Conservation (phyloP, 2,329 filamentous ascomycete genomes). For the Drechslerella coelobrocha region DNA sequence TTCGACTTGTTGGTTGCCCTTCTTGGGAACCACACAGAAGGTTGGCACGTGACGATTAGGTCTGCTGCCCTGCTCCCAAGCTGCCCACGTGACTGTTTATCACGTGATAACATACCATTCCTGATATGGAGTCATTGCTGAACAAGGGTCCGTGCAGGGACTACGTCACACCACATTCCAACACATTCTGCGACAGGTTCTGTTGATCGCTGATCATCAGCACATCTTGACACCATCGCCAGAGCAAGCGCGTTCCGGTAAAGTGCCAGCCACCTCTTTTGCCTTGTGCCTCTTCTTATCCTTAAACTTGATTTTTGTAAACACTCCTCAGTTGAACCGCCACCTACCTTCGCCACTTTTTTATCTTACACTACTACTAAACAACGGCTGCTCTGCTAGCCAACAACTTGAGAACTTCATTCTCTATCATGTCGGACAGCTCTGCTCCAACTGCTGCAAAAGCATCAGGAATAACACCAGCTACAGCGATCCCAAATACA, state of each 20-base stretch:
- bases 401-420: too few relatives aligned
- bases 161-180: conserved; percentile 50
- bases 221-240: conserved; percentile 31
- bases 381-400: too few relatives aligned
- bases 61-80: conserved; percentile 20
- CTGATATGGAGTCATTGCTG: not conserved
- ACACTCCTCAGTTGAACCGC: not conserved
- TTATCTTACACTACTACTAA: too few relatives aligned
- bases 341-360: too few relatives aligned
- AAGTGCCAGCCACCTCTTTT: conserved; percentile 6
- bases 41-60: conserved; percentile 42
- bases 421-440: conserved; percentile 21
- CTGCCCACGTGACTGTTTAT: conserved; percentile 7
- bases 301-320: not conserved
- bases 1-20: conserved; percentile 40
- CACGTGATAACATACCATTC: not conserved
- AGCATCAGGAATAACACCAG: conserved; percentile 41
- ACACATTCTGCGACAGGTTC: conserved; percentile 36
- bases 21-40: conserved; percentile 32
- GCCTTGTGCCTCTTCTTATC: not conserved
- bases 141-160: not conserved
- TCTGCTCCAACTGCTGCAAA: conserved; percentile 43
- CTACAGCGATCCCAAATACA: conserved; percentile 30
- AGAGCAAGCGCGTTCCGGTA: conserved; percentile 4
- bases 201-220: conserved; percentile 5